These are phyloP conservation scores for Phylloporus sp. DNA, from an alignment of 1,284 basidiomycete species.

Conservation along the genomic window DNA sequence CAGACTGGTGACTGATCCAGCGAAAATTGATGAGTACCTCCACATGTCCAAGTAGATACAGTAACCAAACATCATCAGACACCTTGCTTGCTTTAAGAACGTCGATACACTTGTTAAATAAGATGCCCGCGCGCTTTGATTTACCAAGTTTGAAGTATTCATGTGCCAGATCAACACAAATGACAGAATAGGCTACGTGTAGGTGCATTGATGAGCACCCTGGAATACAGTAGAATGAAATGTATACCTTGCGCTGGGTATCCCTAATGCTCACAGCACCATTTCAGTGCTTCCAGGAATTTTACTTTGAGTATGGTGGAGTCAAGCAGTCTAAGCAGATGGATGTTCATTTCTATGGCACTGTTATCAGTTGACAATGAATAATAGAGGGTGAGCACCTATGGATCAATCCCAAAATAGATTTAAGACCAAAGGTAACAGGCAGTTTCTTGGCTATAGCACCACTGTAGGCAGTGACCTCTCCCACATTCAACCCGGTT, in stretches of 20 bases:
- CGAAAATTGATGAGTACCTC: too few relatives aligned
- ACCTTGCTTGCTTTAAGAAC: constrained; percentile 46
- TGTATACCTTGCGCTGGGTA: constrained; percentile 54
- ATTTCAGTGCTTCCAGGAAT: constrained; percentile 52
- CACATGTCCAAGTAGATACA: constrained; percentile 69
- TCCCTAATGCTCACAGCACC: constrained; percentile 47
- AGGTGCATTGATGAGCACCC: background rate
- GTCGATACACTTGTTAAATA: constrained; percentile 63
- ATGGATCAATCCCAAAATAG: constrained; percentile 25
- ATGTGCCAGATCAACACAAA: constrained; percentile 73
- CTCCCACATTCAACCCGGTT: too few relatives aligned
- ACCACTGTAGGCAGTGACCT: constrained; percentile 13
- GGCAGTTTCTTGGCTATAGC: constrained; percentile 22
- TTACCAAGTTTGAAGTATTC: constrained; percentile 84
- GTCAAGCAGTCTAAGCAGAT: constrained; percentile 69
- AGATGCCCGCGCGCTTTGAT: constrained; percentile 59
- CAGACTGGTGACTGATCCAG: too few relatives aligned
- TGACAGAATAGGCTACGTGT: constrained; percentile 60
- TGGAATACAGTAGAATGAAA: background rate
- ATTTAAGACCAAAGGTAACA: constrained; percentile 44
- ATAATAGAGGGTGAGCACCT: background rate
- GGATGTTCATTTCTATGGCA: constrained; percentile 54
- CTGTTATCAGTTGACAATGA: constrained; percentile 1
- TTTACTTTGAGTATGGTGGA: constrained; percentile 58
- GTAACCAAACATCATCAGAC: constrained; percentile 53